Evolutionary conservation across 192 early-diverging fungal species (phyloP).

Genomic region (Jimgerdemannia flammicorona): DNA sequence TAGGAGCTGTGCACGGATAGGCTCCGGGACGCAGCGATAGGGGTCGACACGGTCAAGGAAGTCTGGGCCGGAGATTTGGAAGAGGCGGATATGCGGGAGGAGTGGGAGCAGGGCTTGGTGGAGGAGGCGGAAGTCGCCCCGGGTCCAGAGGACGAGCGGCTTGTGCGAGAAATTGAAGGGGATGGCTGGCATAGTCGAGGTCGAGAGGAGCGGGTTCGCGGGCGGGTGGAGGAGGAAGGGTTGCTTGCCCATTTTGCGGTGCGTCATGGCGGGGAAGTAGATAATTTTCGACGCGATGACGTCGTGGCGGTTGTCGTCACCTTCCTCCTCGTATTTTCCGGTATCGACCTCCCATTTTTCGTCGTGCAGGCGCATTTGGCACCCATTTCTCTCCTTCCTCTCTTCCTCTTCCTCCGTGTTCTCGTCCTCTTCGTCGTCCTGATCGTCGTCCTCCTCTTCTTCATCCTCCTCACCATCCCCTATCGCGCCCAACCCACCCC

Average conservation of each 20-base stretch:
- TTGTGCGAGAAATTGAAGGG: neutral
- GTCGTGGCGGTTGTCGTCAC: neutral
- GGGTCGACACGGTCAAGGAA: slow-evolving; percentile 6
- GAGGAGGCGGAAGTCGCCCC: neutral
- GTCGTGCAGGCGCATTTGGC: neutral
- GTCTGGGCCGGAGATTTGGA: slow-evolving; percentile 4
- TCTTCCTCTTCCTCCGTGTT: neutral
- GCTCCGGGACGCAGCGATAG: neutral
- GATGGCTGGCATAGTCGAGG: neutral
- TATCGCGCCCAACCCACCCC: neutral
- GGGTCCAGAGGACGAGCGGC: neutral
- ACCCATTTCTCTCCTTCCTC: neutral
- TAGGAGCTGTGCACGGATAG: neutral
- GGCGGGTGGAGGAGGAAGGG: neutral
- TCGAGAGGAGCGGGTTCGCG: neutral
- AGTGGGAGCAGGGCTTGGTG: neutral
- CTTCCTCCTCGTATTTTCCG: neutral
- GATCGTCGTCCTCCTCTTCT: neutral
- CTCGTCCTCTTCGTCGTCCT: neutral
- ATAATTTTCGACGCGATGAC: too few relatives aligned
- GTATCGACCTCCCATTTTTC: neutral
- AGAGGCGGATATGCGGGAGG: slow-evolving; percentile 11
- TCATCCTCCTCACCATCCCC: neutral
- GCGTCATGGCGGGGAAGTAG: neutral
- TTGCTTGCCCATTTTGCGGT: neutral